Percentiles rank a stretch among this genome's conserved stretches.
These are phyloP conservation scores for Salix arbutifolia DNA, from an alignment of 345 rosid genomes.

Conservation along the genomic window DNA sequence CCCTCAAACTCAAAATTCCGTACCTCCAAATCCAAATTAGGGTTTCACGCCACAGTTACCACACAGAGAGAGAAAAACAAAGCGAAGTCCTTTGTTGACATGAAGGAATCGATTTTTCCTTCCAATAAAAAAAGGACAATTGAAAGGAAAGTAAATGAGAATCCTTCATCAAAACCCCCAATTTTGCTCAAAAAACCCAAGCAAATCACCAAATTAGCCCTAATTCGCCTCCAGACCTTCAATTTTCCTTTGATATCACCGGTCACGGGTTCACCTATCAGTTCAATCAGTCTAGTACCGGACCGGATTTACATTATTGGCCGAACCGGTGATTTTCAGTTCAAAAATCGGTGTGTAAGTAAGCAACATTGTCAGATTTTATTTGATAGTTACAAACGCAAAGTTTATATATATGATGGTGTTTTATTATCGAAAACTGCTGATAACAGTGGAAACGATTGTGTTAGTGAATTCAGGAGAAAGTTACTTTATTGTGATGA, in stretches of 20 bases:
- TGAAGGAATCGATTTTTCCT: constrained; percentile 19
- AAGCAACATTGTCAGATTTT: constrained; percentile 72
- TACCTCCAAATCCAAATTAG: too few species aligned
- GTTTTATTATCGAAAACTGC: constrained; percentile 12
- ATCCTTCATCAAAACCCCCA: neutral
- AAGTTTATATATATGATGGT: constrained; percentile 60
- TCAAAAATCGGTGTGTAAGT: constrained; percentile 49
- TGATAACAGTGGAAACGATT: neutral
- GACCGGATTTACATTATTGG: constrained; percentile 60
- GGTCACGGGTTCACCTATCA: constrained; percentile 35
- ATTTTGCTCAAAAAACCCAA: constrained; percentile 24
- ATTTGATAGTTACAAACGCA: constrained; percentile 44
- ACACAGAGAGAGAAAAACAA: neutral
- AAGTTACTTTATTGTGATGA: constrained; percentile 27
- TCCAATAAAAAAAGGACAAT: constrained; percentile 17
- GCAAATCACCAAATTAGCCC: constrained; percentile 33
- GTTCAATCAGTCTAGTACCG: constrained; percentile 41
- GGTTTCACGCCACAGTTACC: neutral
- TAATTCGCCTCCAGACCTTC: constrained; percentile 38
- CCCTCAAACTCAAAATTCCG: too few species aligned
- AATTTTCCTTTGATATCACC: constrained; percentile 51
- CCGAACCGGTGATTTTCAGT: constrained; percentile 43
- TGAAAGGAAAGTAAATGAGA: constrained; percentile 2
- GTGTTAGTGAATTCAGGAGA: constrained; percentile 41
- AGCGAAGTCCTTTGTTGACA: too few species aligned